Percentiles rank a stretch among this genome's conserved stretches.
phyloP scores from a whole-genome alignment of 192 early-diverging fungal genomes.

The Gigaspora rosea region DNA sequence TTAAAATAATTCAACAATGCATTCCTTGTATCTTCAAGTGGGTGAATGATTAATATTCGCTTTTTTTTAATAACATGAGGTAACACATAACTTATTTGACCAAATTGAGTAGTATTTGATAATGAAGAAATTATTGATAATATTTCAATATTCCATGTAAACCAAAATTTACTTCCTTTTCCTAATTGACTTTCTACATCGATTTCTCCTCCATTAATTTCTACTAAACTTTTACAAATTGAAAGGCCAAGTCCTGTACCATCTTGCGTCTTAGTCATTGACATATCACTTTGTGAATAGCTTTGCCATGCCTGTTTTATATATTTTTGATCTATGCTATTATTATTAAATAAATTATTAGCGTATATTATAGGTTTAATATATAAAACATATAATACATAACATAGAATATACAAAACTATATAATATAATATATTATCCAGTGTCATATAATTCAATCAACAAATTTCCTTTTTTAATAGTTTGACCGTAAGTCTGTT shows the following conservation, averaged over 20 bases:
- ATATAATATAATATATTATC: constrained; percentile 44
- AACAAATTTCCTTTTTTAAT: constrained; percentile 45
- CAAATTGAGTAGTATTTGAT: too few relatives aligned
- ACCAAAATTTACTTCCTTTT: constrained; percentile 46
- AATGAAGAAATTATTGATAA: too few relatives aligned
- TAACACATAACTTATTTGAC: too few relatives aligned
- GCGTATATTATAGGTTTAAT: too few relatives aligned
- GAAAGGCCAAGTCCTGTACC: constrained; percentile 56
- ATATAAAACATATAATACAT: neutral
- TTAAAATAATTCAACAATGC: too few relatives aligned
- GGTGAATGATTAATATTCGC: too few relatives aligned
- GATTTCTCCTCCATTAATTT: constrained; percentile 69
- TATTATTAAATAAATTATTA: too few relatives aligned
- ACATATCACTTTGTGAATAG: constrained; percentile 70
- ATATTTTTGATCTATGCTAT: too few relatives aligned
- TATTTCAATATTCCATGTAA: too few relatives aligned
- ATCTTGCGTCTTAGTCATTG: constrained; percentile 70
- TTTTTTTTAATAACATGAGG: too few relatives aligned
- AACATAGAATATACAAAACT: neutral
- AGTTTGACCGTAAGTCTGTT: too few relatives aligned
- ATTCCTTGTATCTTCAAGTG: too few relatives aligned
- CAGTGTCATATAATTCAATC: constrained; percentile 48
- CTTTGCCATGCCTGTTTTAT: constrained; percentile 67
- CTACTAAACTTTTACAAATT: constrained; percentile 60
- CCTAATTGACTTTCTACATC: constrained; percentile 64